A percentile compares a stretch with the other conserved stretches of the same genome.
Conservation (phyloP, 208 protist genomes). For the Leishmania arabica region DNA sequence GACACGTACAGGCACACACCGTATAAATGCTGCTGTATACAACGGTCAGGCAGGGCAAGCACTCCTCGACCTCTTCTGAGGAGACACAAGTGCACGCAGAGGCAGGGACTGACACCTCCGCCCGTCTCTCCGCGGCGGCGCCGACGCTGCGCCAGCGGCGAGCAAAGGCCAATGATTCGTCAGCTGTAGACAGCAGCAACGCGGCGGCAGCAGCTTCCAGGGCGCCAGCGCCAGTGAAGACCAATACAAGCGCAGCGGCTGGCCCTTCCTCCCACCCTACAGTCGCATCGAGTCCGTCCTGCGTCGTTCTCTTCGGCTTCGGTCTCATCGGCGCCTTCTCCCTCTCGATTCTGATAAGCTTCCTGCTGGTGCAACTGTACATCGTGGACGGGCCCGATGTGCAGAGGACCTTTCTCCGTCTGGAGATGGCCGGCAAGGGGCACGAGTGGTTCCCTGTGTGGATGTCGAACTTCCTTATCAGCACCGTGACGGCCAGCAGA, state of each 20-base stretch:
- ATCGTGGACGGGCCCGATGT: slow-evolving; percentile 18
- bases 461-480: slow-evolving; percentile 19
- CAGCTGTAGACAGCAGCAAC: neutral
- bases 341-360: neutral
- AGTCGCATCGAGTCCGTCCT: neutral
- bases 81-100: neutral
- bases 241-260: neutral
- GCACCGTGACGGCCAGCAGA: slow-evolving; percentile 8
- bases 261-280: neutral
- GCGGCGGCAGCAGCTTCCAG: neutral
- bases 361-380: slow-evolving; percentile 12
- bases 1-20: neutral
- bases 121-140: neutral
- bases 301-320: neutral
- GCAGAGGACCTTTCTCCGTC: neutral
- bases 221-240: neutral
- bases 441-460: slow-evolving; percentile 26
- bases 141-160: slow-evolving; percentile 5
- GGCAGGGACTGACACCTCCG: neutral
- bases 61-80: neutral
- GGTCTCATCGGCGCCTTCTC: neutral
- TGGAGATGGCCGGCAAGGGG: slow-evolving; percentile 14
- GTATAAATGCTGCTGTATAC: neutral
- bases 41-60: neutral
- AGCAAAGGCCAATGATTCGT: neutral